phyloP scores from a whole-genome alignment of 306 rosid species.

The Vicia sativa region DNA sequence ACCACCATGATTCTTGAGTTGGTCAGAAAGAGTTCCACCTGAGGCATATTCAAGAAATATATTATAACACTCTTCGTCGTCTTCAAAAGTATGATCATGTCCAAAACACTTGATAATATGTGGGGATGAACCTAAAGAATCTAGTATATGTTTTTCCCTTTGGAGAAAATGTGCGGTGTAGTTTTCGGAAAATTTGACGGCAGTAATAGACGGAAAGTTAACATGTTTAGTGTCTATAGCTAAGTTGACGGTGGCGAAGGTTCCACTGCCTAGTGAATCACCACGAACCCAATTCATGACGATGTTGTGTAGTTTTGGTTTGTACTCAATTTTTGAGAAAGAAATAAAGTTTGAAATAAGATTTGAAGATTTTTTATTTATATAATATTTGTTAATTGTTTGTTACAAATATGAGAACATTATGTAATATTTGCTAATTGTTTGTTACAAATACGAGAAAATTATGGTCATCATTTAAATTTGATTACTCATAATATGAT shows the following conservation, averaged over 20 bases:
- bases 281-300: slow-evolving; percentile 95
- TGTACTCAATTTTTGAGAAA: too few relatives aligned
- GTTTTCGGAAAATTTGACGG: slow-evolving; percentile 55
- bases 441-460: too few relatives aligned
- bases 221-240: slow-evolving; percentile 38
- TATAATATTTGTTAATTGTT: too few relatives aligned
- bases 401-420: too few relatives aligned
- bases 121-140: slow-evolving; percentile 52
- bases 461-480: too few relatives aligned
- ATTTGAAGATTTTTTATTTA: too few relatives aligned
- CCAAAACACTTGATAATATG: slow-evolving; percentile 59
- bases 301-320: too few relatives aligned
- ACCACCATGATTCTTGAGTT: slow-evolving; percentile 51
- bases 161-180: slow-evolving; percentile 39
- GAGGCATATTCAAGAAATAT: slow-evolving; percentile 74
- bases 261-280: slow-evolving; percentile 61
- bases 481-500: too few relatives aligned
- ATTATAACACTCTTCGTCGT: slow-evolving; percentile 51
- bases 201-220: slow-evolving; percentile 43
- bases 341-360: too few relatives aligned
- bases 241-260: slow-evolving; percentile 65
- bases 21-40: slow-evolving; percentile 61
- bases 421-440: too few relatives aligned
- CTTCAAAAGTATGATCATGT: slow-evolving; percentile 45
- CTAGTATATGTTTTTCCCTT: slow-evolving; percentile 59